Evolutionary conservation across 805 yeast species (phyloP).

Genomic region (Priceomyces medius): DNA sequence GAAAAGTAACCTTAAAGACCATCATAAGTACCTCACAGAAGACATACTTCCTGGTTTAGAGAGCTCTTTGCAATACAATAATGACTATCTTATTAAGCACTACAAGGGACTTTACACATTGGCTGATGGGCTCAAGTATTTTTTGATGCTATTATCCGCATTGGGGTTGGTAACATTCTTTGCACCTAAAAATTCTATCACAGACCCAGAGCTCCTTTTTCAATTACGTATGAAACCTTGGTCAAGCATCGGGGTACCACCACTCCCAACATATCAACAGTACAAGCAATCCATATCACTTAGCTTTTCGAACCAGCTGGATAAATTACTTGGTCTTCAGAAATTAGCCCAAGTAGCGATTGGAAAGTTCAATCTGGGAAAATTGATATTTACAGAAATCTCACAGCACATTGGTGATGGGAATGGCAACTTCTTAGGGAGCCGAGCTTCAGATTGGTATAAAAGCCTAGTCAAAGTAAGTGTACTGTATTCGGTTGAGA

Average conservation of each 20-base stretch:
- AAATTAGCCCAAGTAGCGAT: constrained; percentile 8
- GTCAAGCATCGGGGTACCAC: constrained; percentile 77
- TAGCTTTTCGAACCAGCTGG: constrained; percentile 2
- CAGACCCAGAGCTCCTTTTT: constrained; percentile 24
- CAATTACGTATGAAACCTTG: constrained; percentile 73
- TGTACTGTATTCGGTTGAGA: constrained; percentile 14
- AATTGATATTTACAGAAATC: constrained; percentile 3
- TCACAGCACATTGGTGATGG: background rate
- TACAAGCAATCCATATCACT: constrained; percentile 21
- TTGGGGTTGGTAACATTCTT: constrained; percentile 21
- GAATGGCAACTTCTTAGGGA: constrained; percentile 1
- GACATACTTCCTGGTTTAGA: constrained; percentile 36
- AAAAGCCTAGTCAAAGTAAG: constrained; percentile 16
- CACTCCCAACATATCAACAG: constrained; percentile 50
- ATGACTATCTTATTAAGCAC: constrained; percentile 17
- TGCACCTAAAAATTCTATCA: constrained; percentile 25
- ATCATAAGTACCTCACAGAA: constrained; percentile 29
- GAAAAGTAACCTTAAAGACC: constrained; percentile 36
- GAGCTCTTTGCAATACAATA: constrained; percentile 21
- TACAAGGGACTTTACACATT: constrained; percentile 17
- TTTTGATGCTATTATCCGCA: constrained; percentile 18
- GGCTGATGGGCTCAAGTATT: constrained; percentile 19
- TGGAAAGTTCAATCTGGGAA: constrained; percentile 9
- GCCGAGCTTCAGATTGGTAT: constrained; percentile 16
- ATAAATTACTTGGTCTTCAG: constrained; percentile 5